Percentiles rank a stretch among this genome's conserved stretches.
phyloP scores from a whole-genome alignment of 805 yeast species.

The Candida xyloterini region DNA sequence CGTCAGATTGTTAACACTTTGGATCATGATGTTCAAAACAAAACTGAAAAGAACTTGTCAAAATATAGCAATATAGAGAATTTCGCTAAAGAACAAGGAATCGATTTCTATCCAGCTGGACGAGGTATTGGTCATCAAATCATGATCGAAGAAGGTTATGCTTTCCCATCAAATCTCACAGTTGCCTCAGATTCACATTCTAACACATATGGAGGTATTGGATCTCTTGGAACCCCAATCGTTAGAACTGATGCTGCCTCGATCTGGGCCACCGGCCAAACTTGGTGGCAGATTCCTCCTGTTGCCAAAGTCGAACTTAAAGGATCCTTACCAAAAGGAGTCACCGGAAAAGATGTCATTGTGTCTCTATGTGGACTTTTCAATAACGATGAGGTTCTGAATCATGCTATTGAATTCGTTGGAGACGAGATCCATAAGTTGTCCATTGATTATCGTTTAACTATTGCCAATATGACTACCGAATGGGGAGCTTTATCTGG shows the following conservation, averaged over 20 bases:
- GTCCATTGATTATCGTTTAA: constrained; percentile 79
- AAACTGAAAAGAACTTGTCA: constrained; percentile 78
- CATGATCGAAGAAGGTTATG: constrained; percentile 98
- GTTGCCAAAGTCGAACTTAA: constrained; percentile 89
- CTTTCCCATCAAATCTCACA: constrained; percentile 87
- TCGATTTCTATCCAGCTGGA: constrained; percentile 98
- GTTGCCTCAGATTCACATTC: constrained; percentile 99
- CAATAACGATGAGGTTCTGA: constrained; percentile 88
- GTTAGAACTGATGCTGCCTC: constrained; percentile 99
- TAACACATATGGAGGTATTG: constrained; percentile 96
- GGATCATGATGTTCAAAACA: constrained; percentile 98
- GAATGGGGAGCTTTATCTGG: constrained; percentile 99
- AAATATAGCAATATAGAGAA: constrained; percentile 86
- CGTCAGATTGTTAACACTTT: constrained; percentile 93
- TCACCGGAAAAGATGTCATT: constrained; percentile 95
- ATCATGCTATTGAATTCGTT: constrained; percentile 90
- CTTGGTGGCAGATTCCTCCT: constrained; percentile 99
- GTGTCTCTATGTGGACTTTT: constrained; percentile 93
- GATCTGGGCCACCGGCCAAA: constrained; percentile 99
- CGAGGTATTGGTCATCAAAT: constrained; percentile 99
- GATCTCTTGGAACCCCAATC: constrained; percentile 93
- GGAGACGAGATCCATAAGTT: constrained; percentile 74
- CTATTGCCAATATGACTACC: constrained; percentile 96
- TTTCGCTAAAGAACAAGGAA: constrained; percentile 86
- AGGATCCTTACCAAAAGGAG: constrained; percentile 80